Percentiles rank a stretch among this genome's conserved stretches.
These are phyloP conservation scores for Castanea mollissima DNA, from an alignment of 306 rosid species.

Conservation along the genomic window DNA sequence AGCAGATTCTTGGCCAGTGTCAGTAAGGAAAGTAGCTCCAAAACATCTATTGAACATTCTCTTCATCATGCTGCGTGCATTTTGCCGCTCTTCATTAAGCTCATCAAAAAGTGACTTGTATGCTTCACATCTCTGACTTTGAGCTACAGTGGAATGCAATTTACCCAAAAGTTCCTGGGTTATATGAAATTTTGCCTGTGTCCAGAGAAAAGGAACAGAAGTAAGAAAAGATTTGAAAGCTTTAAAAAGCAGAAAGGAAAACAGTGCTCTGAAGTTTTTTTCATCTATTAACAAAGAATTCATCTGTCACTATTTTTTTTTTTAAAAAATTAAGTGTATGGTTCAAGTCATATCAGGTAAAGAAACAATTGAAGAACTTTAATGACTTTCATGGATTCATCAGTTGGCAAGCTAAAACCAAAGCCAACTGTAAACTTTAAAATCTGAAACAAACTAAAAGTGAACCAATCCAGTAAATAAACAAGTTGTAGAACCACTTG, in stretches of 20 bases:
- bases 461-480: not conserved
- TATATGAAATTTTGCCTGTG: constrained; percentile 89
- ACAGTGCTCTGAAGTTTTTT: constrained; percentile 5
- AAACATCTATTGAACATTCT: constrained; percentile 74
- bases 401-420: not conserved
- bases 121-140: constrained; percentile 43
- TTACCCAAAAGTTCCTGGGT: constrained; percentile 83
- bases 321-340: not conserved
- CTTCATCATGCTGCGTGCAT: constrained; percentile 69
- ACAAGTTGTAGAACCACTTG: no score
- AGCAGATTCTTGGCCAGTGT: constrained; percentile 95
- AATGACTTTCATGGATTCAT: not conserved
- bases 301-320: constrained; percentile 2
- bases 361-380: not conserved
- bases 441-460: not conserved
- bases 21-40: constrained; percentile 89
- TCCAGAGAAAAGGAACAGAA: constrained; percentile 23
- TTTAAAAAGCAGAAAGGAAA: constrained; percentile 14
- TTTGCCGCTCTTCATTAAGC: constrained; percentile 63
- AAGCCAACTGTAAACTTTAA: not conserved
- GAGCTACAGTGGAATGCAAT: constrained; percentile 69
- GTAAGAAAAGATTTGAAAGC: constrained; percentile 11
- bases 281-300: constrained; percentile 16
- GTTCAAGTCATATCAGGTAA: constrained; percentile 11
- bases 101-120: constrained; percentile 62